Percentiles rank a stretch among this genome's conserved stretches.
Conservation (phyloP, 768 basidiomycete genomes). For the Russula dissimulans region DNA sequence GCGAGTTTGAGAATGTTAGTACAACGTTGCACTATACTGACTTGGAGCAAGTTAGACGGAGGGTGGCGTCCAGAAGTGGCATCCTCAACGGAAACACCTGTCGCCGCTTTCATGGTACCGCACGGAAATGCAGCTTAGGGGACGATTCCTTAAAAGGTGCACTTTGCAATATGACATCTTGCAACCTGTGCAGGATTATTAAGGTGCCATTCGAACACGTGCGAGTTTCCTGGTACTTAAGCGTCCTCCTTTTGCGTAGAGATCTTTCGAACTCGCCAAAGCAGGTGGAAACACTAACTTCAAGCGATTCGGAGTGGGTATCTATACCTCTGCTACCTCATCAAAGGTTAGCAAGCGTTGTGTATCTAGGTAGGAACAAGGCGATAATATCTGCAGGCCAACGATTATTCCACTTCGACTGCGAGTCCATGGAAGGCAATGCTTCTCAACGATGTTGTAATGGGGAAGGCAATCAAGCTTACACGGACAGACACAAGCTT, state of each 20-base stretch:
- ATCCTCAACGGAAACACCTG: slow-evolving; percentile 19
- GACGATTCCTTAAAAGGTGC: slow-evolving; percentile 10
- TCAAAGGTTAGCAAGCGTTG: slow-evolving; percentile 19
- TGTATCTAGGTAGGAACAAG: not conserved
- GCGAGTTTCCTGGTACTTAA: not conserved
- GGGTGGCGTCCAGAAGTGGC: slow-evolving; percentile 12
- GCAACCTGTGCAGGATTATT: not conserved
- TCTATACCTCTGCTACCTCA: slow-evolving; percentile 25
- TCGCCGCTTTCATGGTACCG: slow-evolving; percentile 25
- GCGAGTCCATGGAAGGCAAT: slow-evolving; percentile 17
- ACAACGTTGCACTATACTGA: not conserved
- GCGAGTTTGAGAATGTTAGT: too few relatives aligned
- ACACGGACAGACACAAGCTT: slow-evolving; percentile 10
- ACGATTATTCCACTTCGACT: slow-evolving; percentile 19
- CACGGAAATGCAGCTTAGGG: slow-evolving; percentile 21
- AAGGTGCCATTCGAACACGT: slow-evolving; percentile 1
- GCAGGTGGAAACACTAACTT: slow-evolving; percentile 19
- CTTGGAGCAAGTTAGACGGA: slow-evolving; percentile 1
- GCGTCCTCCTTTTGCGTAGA: not conserved
- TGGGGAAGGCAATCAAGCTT: not conserved
- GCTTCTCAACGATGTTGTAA: slow-evolving; percentile 23
- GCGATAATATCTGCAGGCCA: slow-evolving; percentile 16
- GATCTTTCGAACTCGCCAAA: slow-evolving; percentile 21
- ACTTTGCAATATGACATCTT: slow-evolving; percentile 20
- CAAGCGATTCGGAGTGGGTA: slow-evolving; percentile 22